Base-by-base conservation (phyloP, 768 basidiomycete genomes). In the Tylopilus vinaceipallidus region DNA sequence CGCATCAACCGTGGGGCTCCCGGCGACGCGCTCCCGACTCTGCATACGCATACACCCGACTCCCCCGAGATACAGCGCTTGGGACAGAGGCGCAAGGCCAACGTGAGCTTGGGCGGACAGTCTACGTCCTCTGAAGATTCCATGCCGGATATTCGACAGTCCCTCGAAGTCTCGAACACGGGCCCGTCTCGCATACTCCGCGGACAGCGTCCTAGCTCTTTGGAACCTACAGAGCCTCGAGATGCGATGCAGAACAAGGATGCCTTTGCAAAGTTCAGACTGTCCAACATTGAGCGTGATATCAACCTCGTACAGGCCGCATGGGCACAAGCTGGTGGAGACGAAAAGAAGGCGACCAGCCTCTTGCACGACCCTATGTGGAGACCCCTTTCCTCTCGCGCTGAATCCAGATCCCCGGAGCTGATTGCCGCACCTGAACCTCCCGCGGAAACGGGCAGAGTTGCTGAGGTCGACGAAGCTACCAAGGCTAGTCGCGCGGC, bases 391-490 rank as follows among this genome's bases (percentile, higher is more conserved):
- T 67, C 59, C 2, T 37, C 53, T 7, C 42, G 62, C 11, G 22
- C 71, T 4, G 57, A 58, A 6, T 48, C 39, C 16, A 64, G 39
- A 32, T 52, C 57, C 14, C 47, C 50, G 7, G 53, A 37, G 42
- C 47, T 48, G 14, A 50, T 38, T 22, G 3, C 32, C 13, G 30
- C 35, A 11, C 55, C 64, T 10, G 64, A 69, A 14, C 48, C 60
- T 10, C 40, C 63, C 42, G 34, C 41, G 35, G 50, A 81, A 38
- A 70, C 76, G 5, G 87, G 88, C 26, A 75, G 85, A 38, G 84
- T 89, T 27, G 80, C 75, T 50, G 88, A 88, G 62, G 64, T 88
- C 22, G 86, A 88, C 33, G 85, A 89, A 53, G 86, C 83, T n/a
- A 77, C 73, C 34, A 82, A 81, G 56, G 86, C 84, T 2, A 80